Base-by-base conservation (phyloP, 257 asterid genomes). In the Prunella vulgaris region DNA sequence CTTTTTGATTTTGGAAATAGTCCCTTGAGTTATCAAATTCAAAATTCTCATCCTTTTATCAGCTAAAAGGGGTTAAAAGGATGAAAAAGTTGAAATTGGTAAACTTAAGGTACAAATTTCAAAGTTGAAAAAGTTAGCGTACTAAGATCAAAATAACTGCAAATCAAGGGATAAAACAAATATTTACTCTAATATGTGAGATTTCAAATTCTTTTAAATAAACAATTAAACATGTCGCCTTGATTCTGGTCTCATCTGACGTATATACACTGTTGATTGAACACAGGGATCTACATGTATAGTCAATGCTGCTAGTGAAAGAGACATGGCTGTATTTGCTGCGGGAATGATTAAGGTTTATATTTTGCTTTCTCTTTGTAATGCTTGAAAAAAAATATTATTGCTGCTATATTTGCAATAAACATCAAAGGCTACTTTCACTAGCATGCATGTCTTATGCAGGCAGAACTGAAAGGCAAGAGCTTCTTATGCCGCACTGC, bases 381-480 rank as follows among this genome's bases (percentile, higher is more conserved):
- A 65, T 64, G 40, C 71, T 64, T n/a, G 64, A n/a, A 25, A 1
- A 32, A 52, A 61, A 57, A 52, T 64, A 63, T 30, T 60, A 58
- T 70, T 58, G 21, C 69, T 48, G 69, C 59, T 63, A 44, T 51
- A 65, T 73, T 37, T 52, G 33, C 37, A 51, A 22, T 72, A 64
- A 60, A 79, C 30, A 33, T 61, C 63, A 49, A 68, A 69, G 60
- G 74, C 66, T 73, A 51, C 9, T 69, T 44, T 40, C 74, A 68
- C 38, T 71, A 35, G 69, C 74, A 35, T 72, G 68, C 69, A 64
- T 78, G 60, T 78, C 75, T 72, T 38, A 62, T 76, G 64, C 78
- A 93, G 99, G 96, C 99, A 60, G 99, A 93, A 84, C 72, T 87
- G 74, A 90, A 81, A 81, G 99, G 99, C 57, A 93, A 89, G 82